Evolutionary conservation across 495 filamentous ascomycete species (phyloP).

Genomic region (Paragyromitra xinjiangensis): DNA sequence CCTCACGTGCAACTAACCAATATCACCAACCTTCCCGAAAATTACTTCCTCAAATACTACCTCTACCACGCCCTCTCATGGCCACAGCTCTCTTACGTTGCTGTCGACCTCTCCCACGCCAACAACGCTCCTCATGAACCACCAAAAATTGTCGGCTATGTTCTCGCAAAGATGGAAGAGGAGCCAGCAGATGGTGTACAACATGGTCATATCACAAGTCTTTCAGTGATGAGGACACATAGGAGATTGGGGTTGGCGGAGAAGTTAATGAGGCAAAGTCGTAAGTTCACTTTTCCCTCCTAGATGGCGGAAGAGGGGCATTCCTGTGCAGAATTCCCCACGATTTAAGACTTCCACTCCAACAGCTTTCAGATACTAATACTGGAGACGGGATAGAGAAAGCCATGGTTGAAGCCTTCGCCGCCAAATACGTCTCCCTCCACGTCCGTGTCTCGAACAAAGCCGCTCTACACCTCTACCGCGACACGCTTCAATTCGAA

Average conservation of each 20-base stretch:
- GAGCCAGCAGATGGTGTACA: conserved; percentile 88
- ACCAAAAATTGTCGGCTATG: conserved; percentile 98
- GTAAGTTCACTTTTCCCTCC: conserved; percentile 66
- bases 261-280: conserved; percentile 94
- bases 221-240: conserved; percentile 97
- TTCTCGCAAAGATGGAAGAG: conserved; percentile 99
- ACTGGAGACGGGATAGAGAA: conserved; percentile 68
- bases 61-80: conserved; percentile 98
- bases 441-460: conserved; percentile 94
- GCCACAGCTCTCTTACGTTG: conserved; percentile 96
- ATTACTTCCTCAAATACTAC: conserved; percentile 99
- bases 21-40: conserved; percentile 98
- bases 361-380: neutral
- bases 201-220: conserved; percentile 94
- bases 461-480: conserved; percentile 89
- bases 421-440: conserved; percentile 89
- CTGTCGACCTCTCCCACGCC: conserved; percentile 85
- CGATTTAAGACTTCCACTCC: no score
- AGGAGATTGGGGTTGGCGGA: conserved; percentile 89
- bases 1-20: conserved; percentile 97
- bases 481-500: conserved; percentile 90
- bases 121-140: conserved; percentile 82
- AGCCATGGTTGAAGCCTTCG: conserved; percentile 94
- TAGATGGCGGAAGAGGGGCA: neutral
- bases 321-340: neutral